Evolutionary conservation across 371 early-diverging fungal species (phyloP).

Genomic region (Basidiobolus meristosporus): DNA sequence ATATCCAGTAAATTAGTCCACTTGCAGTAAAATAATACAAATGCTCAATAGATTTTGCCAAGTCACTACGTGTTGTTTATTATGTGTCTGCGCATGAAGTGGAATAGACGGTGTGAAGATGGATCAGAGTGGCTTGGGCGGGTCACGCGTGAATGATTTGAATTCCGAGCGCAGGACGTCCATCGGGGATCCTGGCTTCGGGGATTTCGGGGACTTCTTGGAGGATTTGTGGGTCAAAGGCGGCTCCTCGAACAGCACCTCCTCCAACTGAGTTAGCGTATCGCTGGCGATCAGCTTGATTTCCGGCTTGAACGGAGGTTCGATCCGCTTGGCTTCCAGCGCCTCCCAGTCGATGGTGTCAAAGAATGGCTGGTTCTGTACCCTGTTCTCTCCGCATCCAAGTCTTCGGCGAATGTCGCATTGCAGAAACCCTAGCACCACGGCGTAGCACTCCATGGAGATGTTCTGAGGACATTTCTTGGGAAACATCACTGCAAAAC

Average conservation of each 20-base stretch:
- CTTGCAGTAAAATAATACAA: too few species aligned
- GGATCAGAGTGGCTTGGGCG: too few species aligned
- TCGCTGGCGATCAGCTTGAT: slow-evolving; percentile 18
- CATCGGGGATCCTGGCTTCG: too few species aligned
- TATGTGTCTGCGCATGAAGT: too few species aligned
- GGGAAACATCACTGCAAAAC: neutral
- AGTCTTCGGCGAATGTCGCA: slow-evolving; percentile 4
- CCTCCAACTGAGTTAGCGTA: slow-evolving; percentile 17
- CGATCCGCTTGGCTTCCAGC: slow-evolving; percentile 16
- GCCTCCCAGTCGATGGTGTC: slow-evolving; percentile 14
- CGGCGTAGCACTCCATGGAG: neutral
- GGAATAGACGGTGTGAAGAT: too few species aligned
- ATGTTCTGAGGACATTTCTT: neutral
- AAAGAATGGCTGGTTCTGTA: slow-evolving; percentile 22
- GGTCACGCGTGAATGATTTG: too few species aligned
- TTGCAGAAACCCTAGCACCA: neutral
- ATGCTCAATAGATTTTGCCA: too few species aligned
- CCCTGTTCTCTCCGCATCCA: slow-evolving; percentile 4
- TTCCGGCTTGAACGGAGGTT: slow-evolving; percentile 23
- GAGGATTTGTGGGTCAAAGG: slow-evolving; percentile 9
- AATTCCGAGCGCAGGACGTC: too few species aligned
- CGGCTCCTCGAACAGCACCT: slow-evolving; percentile 17
- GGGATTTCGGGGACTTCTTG: slow-evolving; percentile 3
- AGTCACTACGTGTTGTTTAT: too few species aligned
- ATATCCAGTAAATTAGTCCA: too few species aligned